Percentiles rank a stretch among this genome's conserved stretches.
These are phyloP conservation scores for Coemansia sp. DNA, from an alignment of 192 early-diverging fungal genomes.

Conservation along the genomic window DNA sequence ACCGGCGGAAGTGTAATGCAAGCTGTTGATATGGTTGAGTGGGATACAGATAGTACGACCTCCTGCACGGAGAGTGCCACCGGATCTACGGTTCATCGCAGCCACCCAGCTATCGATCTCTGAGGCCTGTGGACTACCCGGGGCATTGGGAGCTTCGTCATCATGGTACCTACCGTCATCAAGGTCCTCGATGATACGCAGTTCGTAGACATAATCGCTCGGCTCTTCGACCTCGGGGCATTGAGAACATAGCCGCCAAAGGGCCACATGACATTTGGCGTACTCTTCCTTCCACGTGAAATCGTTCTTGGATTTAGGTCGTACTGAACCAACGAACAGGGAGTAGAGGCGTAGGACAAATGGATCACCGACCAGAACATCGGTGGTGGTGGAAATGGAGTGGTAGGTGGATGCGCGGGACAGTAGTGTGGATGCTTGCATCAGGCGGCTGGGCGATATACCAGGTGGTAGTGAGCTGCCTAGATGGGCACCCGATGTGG, in stretches of 20 bases:
- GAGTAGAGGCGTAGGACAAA: conserved; percentile 66
- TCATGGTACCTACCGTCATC: conserved; percentile 81
- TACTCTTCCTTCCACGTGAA: conserved; percentile 86
- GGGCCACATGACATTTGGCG: conserved; percentile 51
- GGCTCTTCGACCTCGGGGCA: neutral
- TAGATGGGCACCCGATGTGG: conserved; percentile 54
- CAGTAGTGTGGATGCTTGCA: conserved; percentile 59
- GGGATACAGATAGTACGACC: conserved; percentile 42
- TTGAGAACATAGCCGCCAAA: conserved; percentile 26
- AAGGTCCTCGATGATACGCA: conserved; percentile 63
- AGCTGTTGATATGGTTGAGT: conserved; percentile 49
- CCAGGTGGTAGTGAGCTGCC: conserved; percentile 45
- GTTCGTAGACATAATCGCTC: conserved; percentile 50
- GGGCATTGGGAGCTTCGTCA: conserved; percentile 9
- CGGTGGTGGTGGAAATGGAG: neutral
- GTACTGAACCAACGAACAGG: conserved; percentile 65
- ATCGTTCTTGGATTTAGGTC: conserved; percentile 59
- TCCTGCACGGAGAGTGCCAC: neutral
- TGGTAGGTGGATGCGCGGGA: conserved; percentile 13
- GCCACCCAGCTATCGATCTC: neutral
- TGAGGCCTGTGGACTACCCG: too few relatives aligned
- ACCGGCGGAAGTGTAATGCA: conserved; percentile 77
- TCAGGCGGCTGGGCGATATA: conserved; percentile 58
- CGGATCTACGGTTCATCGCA: neutral
- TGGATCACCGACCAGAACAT: conserved; percentile 29